Conservation (phyloP, 345 rosid species). For the Trapa bicornis region DNA sequence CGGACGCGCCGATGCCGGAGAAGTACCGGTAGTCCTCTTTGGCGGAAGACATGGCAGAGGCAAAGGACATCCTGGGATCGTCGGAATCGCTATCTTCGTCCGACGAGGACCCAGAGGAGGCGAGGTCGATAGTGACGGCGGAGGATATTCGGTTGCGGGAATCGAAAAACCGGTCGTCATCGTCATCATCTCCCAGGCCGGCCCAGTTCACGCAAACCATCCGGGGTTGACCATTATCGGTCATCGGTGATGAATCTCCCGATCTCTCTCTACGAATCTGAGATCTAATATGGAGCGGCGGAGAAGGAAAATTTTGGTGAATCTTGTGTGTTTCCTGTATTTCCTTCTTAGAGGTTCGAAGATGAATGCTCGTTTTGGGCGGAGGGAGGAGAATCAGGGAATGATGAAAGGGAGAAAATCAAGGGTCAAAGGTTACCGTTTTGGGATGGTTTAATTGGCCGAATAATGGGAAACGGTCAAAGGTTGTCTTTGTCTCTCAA, state of each 20-base stretch:
- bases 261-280: neutral
- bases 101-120: constrained; percentile 55
- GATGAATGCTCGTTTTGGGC: neutral
- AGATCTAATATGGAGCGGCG: neutral
- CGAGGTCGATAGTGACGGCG: constrained; percentile 34
- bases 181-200: constrained; percentile 51
- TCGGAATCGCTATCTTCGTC: constrained; percentile 56
- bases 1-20: constrained; percentile 11
- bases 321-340: neutral
- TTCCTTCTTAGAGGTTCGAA: neutral
- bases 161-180: constrained; percentile 60
- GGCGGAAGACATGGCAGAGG: constrained; percentile 34
- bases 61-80: constrained; percentile 56
- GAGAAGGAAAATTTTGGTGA: neutral
- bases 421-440: constrained; percentile 14
- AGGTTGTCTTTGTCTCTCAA: constrained; percentile 8
- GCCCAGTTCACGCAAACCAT: constrained; percentile 75
- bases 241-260: constrained; percentile 1
- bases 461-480: constrained; percentile 21
- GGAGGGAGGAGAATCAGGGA: neutral
- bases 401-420: constrained; percentile 31
- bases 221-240: constrained; percentile 35
- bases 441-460: neutral
- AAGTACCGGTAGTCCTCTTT: constrained; percentile 15
- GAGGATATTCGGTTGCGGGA: constrained; percentile 40